phyloP scores from a whole-genome alignment of 2,329 filamentous ascomycete genomes.

The Fusarium hainanense region DNA sequence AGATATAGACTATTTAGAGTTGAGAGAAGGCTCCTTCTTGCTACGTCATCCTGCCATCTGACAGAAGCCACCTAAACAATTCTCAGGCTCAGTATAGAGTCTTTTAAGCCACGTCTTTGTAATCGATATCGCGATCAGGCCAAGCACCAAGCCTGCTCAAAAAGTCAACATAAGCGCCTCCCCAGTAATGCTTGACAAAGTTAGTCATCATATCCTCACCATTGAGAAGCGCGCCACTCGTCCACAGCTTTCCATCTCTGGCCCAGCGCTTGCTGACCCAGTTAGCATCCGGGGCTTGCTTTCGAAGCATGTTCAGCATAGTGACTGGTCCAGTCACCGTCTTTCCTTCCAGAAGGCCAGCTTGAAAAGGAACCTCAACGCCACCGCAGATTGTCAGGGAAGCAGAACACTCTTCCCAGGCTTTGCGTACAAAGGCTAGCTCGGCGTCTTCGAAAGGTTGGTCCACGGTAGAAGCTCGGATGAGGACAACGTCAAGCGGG shows the following conservation, averaged over 20 bases:
- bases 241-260: conserved; percentile 53
- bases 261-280: conserved; percentile 55
- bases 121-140: conserved; percentile 49
- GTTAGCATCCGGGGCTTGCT: conserved; percentile 45
- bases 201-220: conserved; percentile 50
- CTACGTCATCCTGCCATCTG: too few relatives aligned
- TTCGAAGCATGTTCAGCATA: conserved; percentile 44
- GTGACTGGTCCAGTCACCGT: conserved; percentile 52
- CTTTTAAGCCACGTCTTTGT: conserved; percentile 41
- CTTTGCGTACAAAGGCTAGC: conserved; percentile 52
- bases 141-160: conserved; percentile 40
- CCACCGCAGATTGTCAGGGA: conserved; percentile 57
- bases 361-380: conserved; percentile 46
- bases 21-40: too few relatives aligned
- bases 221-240: conserved; percentile 50
- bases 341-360: conserved; percentile 53
- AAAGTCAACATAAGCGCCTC: conserved; percentile 36
- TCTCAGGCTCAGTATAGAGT: background rate
- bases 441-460: conserved; percentile 51
- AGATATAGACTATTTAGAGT: background rate
- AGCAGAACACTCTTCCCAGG: conserved; percentile 49
- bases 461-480: conserved; percentile 50
- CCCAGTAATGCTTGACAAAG: conserved; percentile 48
- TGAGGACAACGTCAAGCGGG: conserved; percentile 54
- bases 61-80: too few relatives aligned